Evolutionary conservation across 1,284 basidiomycete genomes (phyloP), one percentile per base, ranked within the genome.

Genomic region (Takashimella tepidaria): DNA sequence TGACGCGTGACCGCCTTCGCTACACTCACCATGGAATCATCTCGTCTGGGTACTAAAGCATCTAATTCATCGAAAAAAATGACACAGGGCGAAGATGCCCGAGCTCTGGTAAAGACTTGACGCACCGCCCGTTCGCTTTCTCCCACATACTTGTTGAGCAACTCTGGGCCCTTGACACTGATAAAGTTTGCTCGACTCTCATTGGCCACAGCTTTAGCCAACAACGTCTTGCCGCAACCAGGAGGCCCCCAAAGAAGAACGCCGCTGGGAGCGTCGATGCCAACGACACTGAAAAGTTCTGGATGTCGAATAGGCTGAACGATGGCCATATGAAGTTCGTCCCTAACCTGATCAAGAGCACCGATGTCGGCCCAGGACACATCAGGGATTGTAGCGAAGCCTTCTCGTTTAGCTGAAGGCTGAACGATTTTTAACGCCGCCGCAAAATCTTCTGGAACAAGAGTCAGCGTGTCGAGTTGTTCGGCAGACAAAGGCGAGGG

Each of bases 51-150:
- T 0, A 98, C 96, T 13, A 98, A 81, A 0, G 96, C 96, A 63
- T 98, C 96, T 4, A 98, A 81, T 75, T 98, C 95, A 70, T 98
- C 96, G 77, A 99, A 99, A 85, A 98, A 99, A 89, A 99, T 98
- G 58, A 99, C 95, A 74, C 95, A 77, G 43, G 96, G 96, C 6
- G 95, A 91, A 0, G 95, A 95, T 11, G 96, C 93, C 64, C 96
- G 88, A 41, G 96, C 96, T 76, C 98, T 95, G 79, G 97, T 92
- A 66, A 98, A 98, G 0, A 98, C 90, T 69, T 96, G 92, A 41
- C 95, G 80, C 0, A 98, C 91, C 0, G 95, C 93, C 23, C 91
- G 80, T 71, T 98, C 96, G 72, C 89, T 93, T 78, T 98, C 95
- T 22, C 95, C 95, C 0, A 98, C 93, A 64, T 98, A 98, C 90